A percentile compares a stretch with the other conserved stretches of the same genome.
These are phyloP conservation scores for Mrakia blollopis DNA, from an alignment of 768 basidiomycete genomes.

Conservation along the genomic window DNA sequence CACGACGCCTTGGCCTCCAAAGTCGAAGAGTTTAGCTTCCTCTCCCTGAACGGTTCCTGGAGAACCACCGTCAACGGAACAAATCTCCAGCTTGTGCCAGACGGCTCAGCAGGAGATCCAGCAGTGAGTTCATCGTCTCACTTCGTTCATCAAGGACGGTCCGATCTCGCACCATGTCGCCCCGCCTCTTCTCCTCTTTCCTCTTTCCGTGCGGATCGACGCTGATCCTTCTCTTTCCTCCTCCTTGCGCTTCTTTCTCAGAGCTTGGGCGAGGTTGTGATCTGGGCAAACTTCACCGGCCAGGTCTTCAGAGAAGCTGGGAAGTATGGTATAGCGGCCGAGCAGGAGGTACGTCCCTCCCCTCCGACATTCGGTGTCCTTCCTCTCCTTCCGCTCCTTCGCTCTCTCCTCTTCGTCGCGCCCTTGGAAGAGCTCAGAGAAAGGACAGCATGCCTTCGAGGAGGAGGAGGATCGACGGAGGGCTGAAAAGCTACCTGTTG, in stretches of 20 bases:
- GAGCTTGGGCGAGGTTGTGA: conserved; percentile 20
- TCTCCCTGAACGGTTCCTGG: conserved; percentile 12
- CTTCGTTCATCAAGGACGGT: not conserved
- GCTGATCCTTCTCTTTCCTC: not conserved
- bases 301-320: conserved; percentile 1
- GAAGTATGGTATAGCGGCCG: not conserved
- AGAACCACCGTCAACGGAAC: not conserved
- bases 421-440: not conserved
- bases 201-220: too few species aligned
- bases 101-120: conserved; percentile 68
- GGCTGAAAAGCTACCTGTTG: too few species aligned
- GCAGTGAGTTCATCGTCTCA: conserved; percentile 42
- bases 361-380: not conserved
- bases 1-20: conserved; percentile 15
- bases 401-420: not conserved
- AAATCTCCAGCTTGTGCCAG: conserved; percentile 52
- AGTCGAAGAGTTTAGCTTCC: conserved; percentile 18
- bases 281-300: conserved; percentile 26
- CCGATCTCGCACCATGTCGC: conserved; percentile 25
- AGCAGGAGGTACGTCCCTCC: conserved; percentile 19
- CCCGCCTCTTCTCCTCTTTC: conserved; percentile 9
- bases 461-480: too few species aligned
- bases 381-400: not conserved
- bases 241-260: not conserved
- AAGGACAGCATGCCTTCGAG: too few species aligned